Conservation (phyloP, 129 eudicot genomes). For the Scalesia atractyloides region DNA sequence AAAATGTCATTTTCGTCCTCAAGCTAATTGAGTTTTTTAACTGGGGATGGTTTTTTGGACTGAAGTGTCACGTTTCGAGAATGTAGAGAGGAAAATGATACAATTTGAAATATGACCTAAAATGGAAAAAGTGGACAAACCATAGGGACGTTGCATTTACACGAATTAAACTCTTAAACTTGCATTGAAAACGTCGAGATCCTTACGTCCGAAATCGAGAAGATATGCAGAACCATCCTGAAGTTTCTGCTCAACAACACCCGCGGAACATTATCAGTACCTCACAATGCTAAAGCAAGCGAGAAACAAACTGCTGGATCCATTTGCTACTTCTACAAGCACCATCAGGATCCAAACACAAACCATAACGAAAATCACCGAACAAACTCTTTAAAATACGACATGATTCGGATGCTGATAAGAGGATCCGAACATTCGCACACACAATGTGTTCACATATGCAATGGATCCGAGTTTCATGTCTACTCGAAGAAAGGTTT, state of each 20-base stretch:
- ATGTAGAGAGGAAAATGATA: too few species aligned
- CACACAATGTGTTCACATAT: slow-evolving; percentile 61
- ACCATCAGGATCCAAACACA: slow-evolving; percentile 18
- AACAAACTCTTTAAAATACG: slow-evolving; percentile 53
- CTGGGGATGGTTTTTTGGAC: too few species aligned
- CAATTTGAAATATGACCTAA: too few species aligned
- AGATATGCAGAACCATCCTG: slow-evolving; percentile 33
- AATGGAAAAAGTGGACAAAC: too few species aligned
- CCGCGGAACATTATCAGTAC: neutral
- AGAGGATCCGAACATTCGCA: slow-evolving; percentile 77
- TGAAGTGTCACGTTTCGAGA: too few species aligned
- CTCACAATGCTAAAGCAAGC: slow-evolving; percentile 17
- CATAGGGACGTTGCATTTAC: too few species aligned
- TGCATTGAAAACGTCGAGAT: slow-evolving; percentile 52
- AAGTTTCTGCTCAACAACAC: slow-evolving; percentile 17
- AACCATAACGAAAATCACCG: slow-evolving; percentile 17
- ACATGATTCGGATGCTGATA: slow-evolving; percentile 74
- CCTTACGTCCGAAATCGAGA: slow-evolving; percentile 44
- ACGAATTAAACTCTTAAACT: neutral
- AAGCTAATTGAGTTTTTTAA: too few species aligned
- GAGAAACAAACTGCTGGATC: slow-evolving; percentile 30
- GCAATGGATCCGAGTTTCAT: slow-evolving; percentile 69
- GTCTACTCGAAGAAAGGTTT: slow-evolving; percentile 85
- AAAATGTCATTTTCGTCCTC: too few species aligned
- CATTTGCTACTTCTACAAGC: slow-evolving; percentile 54